phyloP scores from a whole-genome alignment of 176 grass and related monocot genomes.

The Cymbopogon citratus region DNA sequence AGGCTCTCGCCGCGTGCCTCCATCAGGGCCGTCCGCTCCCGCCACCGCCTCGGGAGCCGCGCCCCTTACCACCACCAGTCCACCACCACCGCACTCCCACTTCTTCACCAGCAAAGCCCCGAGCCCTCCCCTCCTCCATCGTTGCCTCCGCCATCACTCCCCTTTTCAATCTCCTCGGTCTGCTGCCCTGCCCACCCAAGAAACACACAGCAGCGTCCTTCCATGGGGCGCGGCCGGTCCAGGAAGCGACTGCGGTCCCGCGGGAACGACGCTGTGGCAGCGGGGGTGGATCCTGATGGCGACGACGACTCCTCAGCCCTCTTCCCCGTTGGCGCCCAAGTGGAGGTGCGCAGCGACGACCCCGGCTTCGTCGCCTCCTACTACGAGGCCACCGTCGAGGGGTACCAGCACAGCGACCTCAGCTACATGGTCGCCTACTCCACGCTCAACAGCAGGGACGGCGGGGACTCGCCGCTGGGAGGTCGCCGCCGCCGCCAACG shows the following conservation, averaged over 20 bases:
- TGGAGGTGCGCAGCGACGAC: conserved; percentile 32
- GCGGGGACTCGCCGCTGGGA: conserved; percentile 12
- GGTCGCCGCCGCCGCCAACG: neutral
- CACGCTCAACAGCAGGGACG: conserved; percentile 7
- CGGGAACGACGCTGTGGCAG: neutral
- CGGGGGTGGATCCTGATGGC: no score
- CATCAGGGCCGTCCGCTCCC: no score
- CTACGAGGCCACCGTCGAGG: conserved; percentile 28
- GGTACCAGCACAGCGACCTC: neutral
- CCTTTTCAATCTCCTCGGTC: no score
- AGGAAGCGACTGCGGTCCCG: neutral
- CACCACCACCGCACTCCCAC: no score
- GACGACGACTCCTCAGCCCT: neutral
- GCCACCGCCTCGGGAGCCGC: no score
- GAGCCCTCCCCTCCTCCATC: no score
- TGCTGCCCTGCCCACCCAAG: no score
- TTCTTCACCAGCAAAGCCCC: no score
- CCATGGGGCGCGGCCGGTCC: neutral
- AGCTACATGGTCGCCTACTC: conserved; percentile 28
- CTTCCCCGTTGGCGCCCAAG: neutral
- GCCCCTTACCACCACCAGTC: no score
- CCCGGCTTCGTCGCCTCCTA: conserved; percentile 13
- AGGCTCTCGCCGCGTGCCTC: no score
- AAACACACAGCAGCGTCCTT: no score
- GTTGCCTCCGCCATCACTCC: no score